These are phyloP conservation scores for Phytopythium oedochilum DNA, from an alignment of 352 stramenopile species.

Conservation along the genomic window DNA sequence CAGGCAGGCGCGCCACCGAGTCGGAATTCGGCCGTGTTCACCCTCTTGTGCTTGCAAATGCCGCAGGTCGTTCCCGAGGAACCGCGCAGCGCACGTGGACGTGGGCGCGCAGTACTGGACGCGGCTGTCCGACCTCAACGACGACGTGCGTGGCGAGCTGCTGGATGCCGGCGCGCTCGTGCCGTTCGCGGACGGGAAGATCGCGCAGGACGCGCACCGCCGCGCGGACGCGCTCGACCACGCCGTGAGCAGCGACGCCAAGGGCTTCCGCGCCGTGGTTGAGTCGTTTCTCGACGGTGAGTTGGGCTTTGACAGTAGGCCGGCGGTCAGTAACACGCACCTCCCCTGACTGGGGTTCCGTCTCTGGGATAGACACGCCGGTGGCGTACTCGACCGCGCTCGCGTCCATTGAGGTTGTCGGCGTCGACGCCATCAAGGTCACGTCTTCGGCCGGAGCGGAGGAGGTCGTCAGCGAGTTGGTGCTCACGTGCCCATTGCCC, in stretches of 20 bases:
- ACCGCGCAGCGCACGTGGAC: slow-evolving; percentile 51
- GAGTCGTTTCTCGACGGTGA: slow-evolving; percentile 44
- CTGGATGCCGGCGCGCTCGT: slow-evolving; percentile 26
- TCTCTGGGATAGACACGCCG: slow-evolving; percentile 21
- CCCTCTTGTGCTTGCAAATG: background rate
- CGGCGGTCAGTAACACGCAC: too few relatives aligned
- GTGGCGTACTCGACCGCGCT: slow-evolving; percentile 37
- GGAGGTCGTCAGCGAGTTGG: slow-evolving; percentile 56
- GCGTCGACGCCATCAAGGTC: slow-evolving; percentile 43
- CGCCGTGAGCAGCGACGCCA: slow-evolving; percentile 26
- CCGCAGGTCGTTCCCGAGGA: slow-evolving; percentile 47
- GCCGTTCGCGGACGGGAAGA: slow-evolving; percentile 39
- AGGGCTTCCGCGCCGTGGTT: slow-evolving; percentile 55
- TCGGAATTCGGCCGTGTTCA: background rate
- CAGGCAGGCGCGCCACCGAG: too few relatives aligned
- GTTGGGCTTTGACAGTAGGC: background rate
- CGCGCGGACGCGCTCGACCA: slow-evolving; percentile 27
- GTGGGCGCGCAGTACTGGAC: slow-evolving; percentile 73
- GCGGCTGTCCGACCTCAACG: slow-evolving; percentile 35
- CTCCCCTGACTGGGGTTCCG: background rate
- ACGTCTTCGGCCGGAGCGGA: slow-evolving; percentile 29
- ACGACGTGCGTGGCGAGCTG: slow-evolving; percentile 40
- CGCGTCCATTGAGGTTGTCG: slow-evolving; percentile 49
- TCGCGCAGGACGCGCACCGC: slow-evolving; percentile 41
- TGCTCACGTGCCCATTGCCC: slow-evolving; percentile 65